A percentile compares a stretch with the other conserved stretches of the same genome.
Conservation (phyloP, 1,284 basidiomycete genomes). For the Athelia sp. region DNA sequence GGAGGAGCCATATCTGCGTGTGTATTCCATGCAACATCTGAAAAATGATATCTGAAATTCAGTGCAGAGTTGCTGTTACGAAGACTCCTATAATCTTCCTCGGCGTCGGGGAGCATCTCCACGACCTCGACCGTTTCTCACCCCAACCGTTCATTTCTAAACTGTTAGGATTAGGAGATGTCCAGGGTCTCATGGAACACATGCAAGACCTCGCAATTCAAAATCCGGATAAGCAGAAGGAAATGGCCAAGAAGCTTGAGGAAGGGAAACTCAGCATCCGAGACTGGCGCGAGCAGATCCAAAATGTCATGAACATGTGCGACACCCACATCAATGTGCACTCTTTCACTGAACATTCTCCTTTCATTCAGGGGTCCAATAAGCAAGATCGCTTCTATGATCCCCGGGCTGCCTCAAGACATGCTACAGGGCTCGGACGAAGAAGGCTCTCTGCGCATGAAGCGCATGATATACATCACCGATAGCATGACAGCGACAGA, state of each 20-base stretch:
- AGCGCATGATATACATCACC: slow-evolving; percentile 98
- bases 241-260: slow-evolving; percentile 97
- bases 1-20: slow-evolving; percentile 99
- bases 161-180: slow-evolving; percentile 91
- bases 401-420: slow-evolving; percentile 91
- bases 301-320: slow-evolving; percentile 98
- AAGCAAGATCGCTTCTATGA: slow-evolving; percentile 98
- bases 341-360: neutral
- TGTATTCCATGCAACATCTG: slow-evolving; percentile 25
- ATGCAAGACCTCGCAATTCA: slow-evolving; percentile 93
- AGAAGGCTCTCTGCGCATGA: slow-evolving; percentile 88
- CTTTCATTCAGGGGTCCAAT: slow-evolving; percentile 77
- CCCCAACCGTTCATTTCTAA: slow-evolving; percentile 98
- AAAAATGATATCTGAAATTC: slow-evolving; percentile 9
- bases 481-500: slow-evolving; percentile 95
- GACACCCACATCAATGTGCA: slow-evolving; percentile 3
- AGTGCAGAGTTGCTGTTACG: slow-evolving; percentile 87
- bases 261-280: slow-evolving; percentile 95
- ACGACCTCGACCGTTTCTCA: slow-evolving; percentile 94
- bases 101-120: slow-evolving; percentile 94
- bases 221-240: slow-evolving; percentile 95
- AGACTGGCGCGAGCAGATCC: slow-evolving; percentile 97
- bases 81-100: slow-evolving; percentile 99
- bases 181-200: slow-evolving; percentile 96
- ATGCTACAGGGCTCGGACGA: slow-evolving; percentile 89